These are phyloP conservation scores for Coemansia sp. DNA, from an alignment of 192 early-diverging fungal genomes.

Conservation along the genomic window DNA sequence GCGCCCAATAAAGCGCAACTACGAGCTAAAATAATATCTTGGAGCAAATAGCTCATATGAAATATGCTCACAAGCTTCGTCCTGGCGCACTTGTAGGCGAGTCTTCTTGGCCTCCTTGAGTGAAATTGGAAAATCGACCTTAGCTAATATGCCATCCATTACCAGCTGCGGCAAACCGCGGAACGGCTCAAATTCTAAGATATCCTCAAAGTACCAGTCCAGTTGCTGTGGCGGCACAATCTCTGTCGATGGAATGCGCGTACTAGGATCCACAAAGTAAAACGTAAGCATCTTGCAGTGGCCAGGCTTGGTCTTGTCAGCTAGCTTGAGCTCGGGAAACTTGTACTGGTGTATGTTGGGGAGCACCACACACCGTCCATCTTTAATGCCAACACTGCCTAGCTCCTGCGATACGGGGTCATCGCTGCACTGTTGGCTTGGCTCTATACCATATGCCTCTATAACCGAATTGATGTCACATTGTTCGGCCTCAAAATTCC, in stretches of 20 bases:
- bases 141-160: slow-evolving; percentile 5
- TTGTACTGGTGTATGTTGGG: too few species aligned
- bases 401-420: too few species aligned
- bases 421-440: slow-evolving; percentile 14
- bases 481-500: background rate
- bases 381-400: too few species aligned
- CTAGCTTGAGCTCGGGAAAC: slow-evolving; percentile 56
- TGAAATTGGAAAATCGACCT: slow-evolving; percentile 34
- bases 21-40: slow-evolving; percentile 10
- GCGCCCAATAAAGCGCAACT: background rate
- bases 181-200: background rate
- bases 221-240: slow-evolving; percentile 61
- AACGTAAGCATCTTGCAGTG: slow-evolving; percentile 68
- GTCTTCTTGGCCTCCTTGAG: slow-evolving; percentile 12
- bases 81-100: slow-evolving; percentile 39
- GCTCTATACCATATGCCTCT: slow-evolving; percentile 34
- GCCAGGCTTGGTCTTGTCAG: slow-evolving; percentile 60
- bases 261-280: slow-evolving; percentile 67
- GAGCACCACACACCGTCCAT: too few species aligned
- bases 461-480: background rate
- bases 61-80: slow-evolving; percentile 10
- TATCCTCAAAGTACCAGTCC: background rate
- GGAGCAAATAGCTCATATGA: slow-evolving; percentile 9
- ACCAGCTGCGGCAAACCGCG: slow-evolving; percentile 17
- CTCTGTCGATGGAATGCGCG: slow-evolving; percentile 57